Conservation (phyloP, 2,329 filamentous ascomycete genomes). For the Leptographium lundbergii region DNA sequence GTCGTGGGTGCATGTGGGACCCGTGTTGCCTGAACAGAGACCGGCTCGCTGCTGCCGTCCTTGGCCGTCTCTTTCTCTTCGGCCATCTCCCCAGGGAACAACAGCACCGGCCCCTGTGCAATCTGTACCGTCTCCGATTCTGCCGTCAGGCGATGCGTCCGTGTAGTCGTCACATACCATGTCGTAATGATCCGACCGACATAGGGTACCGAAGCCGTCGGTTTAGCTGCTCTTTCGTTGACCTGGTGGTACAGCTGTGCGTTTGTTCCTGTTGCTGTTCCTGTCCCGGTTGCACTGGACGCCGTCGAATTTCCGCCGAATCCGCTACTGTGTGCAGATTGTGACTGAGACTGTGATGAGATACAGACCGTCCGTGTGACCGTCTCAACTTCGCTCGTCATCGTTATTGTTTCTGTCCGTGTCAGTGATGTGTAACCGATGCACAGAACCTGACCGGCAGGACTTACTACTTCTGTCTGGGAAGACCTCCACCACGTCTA, state of each 20-base stretch:
- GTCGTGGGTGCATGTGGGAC: not conserved
- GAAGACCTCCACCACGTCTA: conserved; percentile 9
- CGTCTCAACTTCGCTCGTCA: not conserved
- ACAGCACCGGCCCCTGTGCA: not conserved
- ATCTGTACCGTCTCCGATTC: not conserved
- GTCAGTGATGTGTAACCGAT: too few species aligned
- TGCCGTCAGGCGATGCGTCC: not conserved
- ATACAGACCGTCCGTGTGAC: not conserved
- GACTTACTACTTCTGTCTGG: not conserved
- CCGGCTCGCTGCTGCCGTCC: not conserved
- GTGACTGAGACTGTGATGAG: not conserved
- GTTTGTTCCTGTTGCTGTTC: not conserved
- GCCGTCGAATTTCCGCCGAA: not conserved
- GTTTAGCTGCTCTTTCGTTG: not conserved
- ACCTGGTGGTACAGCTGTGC: not conserved
- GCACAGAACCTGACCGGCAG: not conserved
- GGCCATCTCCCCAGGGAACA: too few species aligned
- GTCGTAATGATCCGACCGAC: not conserved
- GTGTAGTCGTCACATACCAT: not conserved
- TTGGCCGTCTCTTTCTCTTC: not conserved
- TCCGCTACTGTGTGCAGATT: not conserved
- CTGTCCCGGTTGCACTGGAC: not conserved
- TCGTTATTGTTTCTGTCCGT: not conserved
- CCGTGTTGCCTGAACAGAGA: not conserved
- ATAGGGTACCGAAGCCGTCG: not conserved